Evolutionary conservation across 208 protist genomes (phyloP).

Genomic region (Lotmaria passim): DNA sequence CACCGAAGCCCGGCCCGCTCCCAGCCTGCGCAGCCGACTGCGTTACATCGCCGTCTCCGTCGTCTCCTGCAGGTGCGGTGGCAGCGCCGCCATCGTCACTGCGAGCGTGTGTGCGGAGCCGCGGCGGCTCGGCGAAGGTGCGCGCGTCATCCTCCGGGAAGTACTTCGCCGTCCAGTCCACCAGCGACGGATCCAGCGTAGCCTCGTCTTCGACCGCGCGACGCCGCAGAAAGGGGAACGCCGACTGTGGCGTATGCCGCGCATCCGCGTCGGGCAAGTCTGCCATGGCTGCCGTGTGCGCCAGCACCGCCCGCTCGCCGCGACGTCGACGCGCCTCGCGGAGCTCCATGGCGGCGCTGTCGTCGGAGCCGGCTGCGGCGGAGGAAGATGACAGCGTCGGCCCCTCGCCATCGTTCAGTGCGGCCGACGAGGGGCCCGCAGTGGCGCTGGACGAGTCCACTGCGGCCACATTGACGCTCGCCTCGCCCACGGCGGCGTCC

Average conservation of each 20-base stretch:
- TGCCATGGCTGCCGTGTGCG: conserved; percentile 64
- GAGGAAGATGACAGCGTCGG: neutral
- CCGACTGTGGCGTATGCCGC: conserved; percentile 39
- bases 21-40: neutral
- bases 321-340: conserved; percentile 51
- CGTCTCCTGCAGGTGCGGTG: neutral
- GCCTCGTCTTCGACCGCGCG: conserved; percentile 72
- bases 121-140: conserved; percentile 74
- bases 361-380: conserved; percentile 10
- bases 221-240: conserved; percentile 87
- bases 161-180: conserved; percentile 92
- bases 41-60: neutral
- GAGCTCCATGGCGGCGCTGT: conserved; percentile 29
- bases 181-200: conserved; percentile 84
- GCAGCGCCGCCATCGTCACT: neutral
- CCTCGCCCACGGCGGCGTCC: neutral
- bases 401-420: neutral
- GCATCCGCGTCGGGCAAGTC: conserved; percentile 44
- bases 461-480: neutral
- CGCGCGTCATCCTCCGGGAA: conserved; percentile 77
- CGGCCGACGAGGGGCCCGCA: neutral
- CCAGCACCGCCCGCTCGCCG: conserved; percentile 54
- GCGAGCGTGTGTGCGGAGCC: conserved; percentile 38
- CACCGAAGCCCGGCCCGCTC: neutral
- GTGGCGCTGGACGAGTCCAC: neutral